A percentile compares a stretch with the other conserved stretches of the same genome.
Conservation (phyloP, 2,329 filamentous ascomycete genomes). For the Ophiostoma sp. region DNA sequence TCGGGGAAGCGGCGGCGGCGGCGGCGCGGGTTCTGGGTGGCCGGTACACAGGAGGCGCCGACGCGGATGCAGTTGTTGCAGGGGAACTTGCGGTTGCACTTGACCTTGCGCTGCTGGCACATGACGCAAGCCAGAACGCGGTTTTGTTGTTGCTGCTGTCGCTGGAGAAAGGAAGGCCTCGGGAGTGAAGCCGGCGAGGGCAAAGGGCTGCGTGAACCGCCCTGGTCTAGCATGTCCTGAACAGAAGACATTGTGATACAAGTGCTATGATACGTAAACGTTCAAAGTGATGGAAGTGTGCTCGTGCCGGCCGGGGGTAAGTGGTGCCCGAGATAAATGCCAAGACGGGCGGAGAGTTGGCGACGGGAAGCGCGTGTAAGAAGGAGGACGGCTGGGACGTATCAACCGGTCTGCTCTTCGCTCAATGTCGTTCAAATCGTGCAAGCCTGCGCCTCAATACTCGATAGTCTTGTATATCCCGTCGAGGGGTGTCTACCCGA, state of each 20-base stretch:
- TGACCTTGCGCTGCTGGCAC: slow-evolving; percentile 57
- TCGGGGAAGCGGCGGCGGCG: slow-evolving; percentile 48
- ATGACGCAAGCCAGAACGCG: slow-evolving; percentile 49
- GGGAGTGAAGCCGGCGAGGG: background rate
- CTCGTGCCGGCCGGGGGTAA: background rate
- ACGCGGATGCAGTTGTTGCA: slow-evolving; percentile 47
- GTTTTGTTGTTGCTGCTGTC: background rate
- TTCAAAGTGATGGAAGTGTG: too few relatives aligned
- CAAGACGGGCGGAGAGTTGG: background rate
- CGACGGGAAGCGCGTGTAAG: background rate
- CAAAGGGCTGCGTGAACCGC: background rate
- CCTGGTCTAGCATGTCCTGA: background rate
- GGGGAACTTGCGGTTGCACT: slow-evolving; percentile 53
- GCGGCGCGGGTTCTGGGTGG: slow-evolving; percentile 36
- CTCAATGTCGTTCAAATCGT: background rate
- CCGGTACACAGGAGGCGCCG: slow-evolving; percentile 20
- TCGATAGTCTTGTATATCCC: background rate
- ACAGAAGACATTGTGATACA: background rate
- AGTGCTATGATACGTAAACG: background rate
- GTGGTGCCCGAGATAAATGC: background rate
- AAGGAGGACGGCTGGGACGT: background rate
- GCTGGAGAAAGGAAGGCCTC: background rate
- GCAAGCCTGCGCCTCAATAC: background rate
- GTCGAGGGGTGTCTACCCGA: background rate
- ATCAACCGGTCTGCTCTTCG: background rate